Base-by-base conservation (phyloP, 768 basidiomycete genomes). In the Rhizopogon salebrosus region DNA sequence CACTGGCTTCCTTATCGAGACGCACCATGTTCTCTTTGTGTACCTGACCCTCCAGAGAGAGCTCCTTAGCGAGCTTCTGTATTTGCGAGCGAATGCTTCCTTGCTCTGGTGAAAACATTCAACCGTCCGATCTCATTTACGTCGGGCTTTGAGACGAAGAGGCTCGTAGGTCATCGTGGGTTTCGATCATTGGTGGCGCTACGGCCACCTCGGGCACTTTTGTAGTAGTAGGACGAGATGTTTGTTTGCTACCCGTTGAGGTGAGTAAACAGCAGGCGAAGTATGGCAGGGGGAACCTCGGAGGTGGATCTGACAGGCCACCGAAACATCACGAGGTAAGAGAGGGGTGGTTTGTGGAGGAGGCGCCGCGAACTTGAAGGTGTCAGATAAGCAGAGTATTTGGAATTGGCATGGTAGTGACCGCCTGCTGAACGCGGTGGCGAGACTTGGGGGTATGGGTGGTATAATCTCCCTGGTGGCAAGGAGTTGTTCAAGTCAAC, bases 11-110 rank as follows among this genome's bases (percentile, higher is more conserved):
- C 57, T 75, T 76, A 67, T 95, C 89, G 54, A 89, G 66, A 49
- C 77, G 62, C 57, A 86, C 82, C 84, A 92, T 92, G 60, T 80
- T 78, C 6, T 70, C 64, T 68, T 87, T 80, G 66, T 92, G 88
- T 27, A 71, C 72, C 66, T 90, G 87, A n/a, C 91, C 91, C 65
- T 88, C 62, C 50, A 82, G 79, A 9, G 83, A 86, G n/a, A 95
- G 74, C 49, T 85, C 72, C 67, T 93, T 91, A 20, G 92, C 92
- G 24, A 69, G 67, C 78, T 88, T 10, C 86, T 84, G 56, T 95
- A 82, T 0, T 86, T 80, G 3, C 72, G 67, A 50, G 73, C 67
- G 63, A 90, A 92, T 1, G 89, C 89, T 53, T 79, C 70, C 59
- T 86, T 83, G 58, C 85, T 84, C 62, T 82, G 71, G 49, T 82